phyloP scores from a whole-genome alignment of 768 basidiomycete genomes.

The Crucibulum laeve region DNA sequence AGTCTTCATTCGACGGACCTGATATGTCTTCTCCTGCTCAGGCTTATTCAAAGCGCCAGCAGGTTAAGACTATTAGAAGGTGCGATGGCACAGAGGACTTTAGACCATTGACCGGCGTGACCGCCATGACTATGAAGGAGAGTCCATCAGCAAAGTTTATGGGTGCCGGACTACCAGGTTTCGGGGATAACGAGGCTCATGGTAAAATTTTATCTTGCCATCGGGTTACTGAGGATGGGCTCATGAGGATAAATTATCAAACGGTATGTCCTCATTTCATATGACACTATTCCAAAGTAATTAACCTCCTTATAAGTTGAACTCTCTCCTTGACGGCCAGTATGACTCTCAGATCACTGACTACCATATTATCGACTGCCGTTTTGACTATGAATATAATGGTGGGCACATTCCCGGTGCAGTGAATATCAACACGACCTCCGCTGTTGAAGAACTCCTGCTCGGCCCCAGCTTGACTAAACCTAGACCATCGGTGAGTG shows the following conservation, averaged over 20 bases:
- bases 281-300: slow-evolving; percentile 4
- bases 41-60: slow-evolving; percentile 75
- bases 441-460: slow-evolving; percentile 76
- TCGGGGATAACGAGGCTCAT: slow-evolving; percentile 88
- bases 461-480: slow-evolving; percentile 52
- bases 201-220: slow-evolving; percentile 95
- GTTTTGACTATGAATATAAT: slow-evolving; percentile 93
- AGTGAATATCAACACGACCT: slow-evolving; percentile 82
- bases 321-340: slow-evolving; percentile 70
- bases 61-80: slow-evolving; percentile 70
- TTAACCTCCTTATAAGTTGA: slow-evolving; percentile 47
- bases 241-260: slow-evolving; percentile 80
- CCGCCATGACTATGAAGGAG: slow-evolving; percentile 47
- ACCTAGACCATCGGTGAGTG: slow-evolving; percentile 69
- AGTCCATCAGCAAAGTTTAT: slow-evolving; percentile 55
- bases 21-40: slow-evolving; percentile 81
- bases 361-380: slow-evolving; percentile 89
- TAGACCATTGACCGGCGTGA: slow-evolving; percentile 66
- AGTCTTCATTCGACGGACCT: slow-evolving; percentile 59
- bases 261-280: slow-evolving; percentile 47
- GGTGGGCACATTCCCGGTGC: slow-evolving; percentile 94
- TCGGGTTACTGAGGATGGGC: slow-evolving; percentile 88
- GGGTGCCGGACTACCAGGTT: slow-evolving; percentile 70
- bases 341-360: slow-evolving; percentile 61
- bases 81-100: slow-evolving; percentile 84